Base-by-base conservation (phyloP, 1,284 basidiomycete genomes). In the Mycena sp. region DNA sequence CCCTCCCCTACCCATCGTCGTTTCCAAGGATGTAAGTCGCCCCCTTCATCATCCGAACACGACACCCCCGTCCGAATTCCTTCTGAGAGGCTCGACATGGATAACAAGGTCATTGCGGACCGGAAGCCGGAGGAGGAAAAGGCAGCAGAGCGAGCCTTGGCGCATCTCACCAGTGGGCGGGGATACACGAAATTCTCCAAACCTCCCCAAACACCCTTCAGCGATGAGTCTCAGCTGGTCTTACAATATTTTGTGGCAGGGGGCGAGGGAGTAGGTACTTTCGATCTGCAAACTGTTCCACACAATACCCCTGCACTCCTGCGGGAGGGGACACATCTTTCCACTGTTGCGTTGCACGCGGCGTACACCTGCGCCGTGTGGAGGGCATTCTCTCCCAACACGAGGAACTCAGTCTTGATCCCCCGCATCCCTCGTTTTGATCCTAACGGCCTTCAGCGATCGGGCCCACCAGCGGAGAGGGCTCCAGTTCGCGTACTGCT, bases 251-350 rank as follows among this genome's bases (percentile, higher is more conserved):
- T 66, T 52, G 37, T 50, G 22, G 25, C 30, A 38, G 64, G 64
- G 34, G 41, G 18, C 22, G 13, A 48, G 6, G 65, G 65, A 48
- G 65, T 66, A n/a, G 14, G 44, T 39, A n/a, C 3, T 7, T 3
- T 11, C 9, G 65, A 60, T 34, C 22, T 14, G 39, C 34, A 14
- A 4, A 39, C 25, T 6, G 38, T 67, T 44, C 59, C 65, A 7
- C 65, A 61, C 48, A 67, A 67, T 34, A 67, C 65, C 7, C 57
- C 65, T 41, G 65, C 65, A 54, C 38, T 39, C 59, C 59, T 67
- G 25, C 65, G 65, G 22, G 25, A 60, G 18, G 65, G 65, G 37
- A 67, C 65, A n/a, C 48, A 25, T 52, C 38, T 67, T 60, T 67
- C 65, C 34, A 59, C 54, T 5, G 16, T 20, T 25, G 65, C 65